phyloP scores from a whole-genome alignment of 371 early-diverging fungal genomes.

The Rhizopus delemar region DNA sequence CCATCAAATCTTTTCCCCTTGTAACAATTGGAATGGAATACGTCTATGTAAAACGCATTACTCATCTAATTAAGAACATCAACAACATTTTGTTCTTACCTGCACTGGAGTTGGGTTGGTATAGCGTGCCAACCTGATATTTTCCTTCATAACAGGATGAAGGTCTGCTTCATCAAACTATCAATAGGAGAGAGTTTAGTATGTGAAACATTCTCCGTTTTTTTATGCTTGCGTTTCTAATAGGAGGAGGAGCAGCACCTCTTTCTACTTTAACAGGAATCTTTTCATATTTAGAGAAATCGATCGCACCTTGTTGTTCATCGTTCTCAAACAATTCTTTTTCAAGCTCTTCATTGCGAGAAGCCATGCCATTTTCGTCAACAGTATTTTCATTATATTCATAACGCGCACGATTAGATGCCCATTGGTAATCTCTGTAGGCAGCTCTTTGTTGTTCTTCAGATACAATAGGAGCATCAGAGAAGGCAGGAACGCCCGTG shows the following conservation, averaged over 20 bases:
- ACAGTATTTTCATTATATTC: slow-evolving; percentile 53
- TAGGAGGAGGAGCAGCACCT: slow-evolving; percentile 50
- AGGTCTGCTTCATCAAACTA: slow-evolving; percentile 55
- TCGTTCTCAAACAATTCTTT: slow-evolving; percentile 54
- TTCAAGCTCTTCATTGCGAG: slow-evolving; percentile 48
- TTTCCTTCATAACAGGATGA: slow-evolving; percentile 55
- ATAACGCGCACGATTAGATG: slow-evolving; percentile 54
- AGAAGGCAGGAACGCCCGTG: neutral
- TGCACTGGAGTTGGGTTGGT: slow-evolving; percentile 73
- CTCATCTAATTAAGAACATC: no score
- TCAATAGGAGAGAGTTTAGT: neutral
- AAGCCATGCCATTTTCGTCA: slow-evolving; percentile 44
- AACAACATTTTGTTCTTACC: slow-evolving; percentile 19
- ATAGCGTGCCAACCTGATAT: slow-evolving; percentile 60
- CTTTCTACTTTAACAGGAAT: slow-evolving; percentile 57
- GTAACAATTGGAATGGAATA: slow-evolving; percentile 69
- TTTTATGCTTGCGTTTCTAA: slow-evolving; percentile 32
- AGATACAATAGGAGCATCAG: slow-evolving; percentile 26
- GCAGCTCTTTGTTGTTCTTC: slow-evolving; percentile 21
- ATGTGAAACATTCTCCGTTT: neutral
- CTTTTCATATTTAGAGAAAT: slow-evolving; percentile 57
- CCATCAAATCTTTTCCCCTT: slow-evolving; percentile 71
- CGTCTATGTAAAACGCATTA: slow-evolving; percentile 30
- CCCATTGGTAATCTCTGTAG: slow-evolving; percentile 50
- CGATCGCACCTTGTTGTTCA: slow-evolving; percentile 50